Evolutionary conservation across 2,329 filamentous ascomycete species (phyloP), one percentile per base, ranked within the genome.

Genomic region (Graphilbum sp.): DNA sequence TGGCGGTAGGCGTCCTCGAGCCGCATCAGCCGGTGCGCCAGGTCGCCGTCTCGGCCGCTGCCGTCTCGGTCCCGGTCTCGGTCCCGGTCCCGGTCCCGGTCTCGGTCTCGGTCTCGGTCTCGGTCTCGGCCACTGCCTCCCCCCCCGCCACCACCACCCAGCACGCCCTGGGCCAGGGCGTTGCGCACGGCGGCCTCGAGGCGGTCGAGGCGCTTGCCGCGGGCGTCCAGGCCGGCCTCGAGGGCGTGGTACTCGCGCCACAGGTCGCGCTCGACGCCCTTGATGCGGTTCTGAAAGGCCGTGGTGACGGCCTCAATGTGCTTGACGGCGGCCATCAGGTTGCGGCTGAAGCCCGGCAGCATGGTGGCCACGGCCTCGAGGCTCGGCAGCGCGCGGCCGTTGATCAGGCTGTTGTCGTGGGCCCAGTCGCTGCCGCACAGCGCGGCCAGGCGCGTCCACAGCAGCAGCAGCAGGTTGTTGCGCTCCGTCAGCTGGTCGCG

Each of bases 391-490:
- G 72, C 74, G 42, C 88, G 82, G 17, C 86, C 84, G 50, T 90
- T 88, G 52, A 96, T 82, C 19, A 94, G 72, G 40, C 79, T 80
- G 56, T 96, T 87, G 50, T 79, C 76, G 54, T 94, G 82, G 5
- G 82, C 75, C 88, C 90, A 98, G 52, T 96, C 90, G 0, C 75
- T 71, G 11, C 90, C 90, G 50, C 90, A 96, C 32, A 96, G 68
- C 0, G 74, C 69, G 4, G 84, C 87, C 9, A 98, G 68, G 34
- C 82, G 73, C 45, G 88, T 88, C 90, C 90, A 98, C 5, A 96
- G 63, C n/a, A 75, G 69, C 18, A 95, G 71, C 16, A 96, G 68
- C 37, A 98, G 65, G 43, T 83, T 80, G 59, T 96, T 95, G 39
- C 90, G 78, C 59, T 96, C 90, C 32, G 70, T 72, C 30, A 96